phyloP scores from a whole-genome alignment of 2,329 filamentous ascomycete species.

The Cercospora brassicicola region DNA sequence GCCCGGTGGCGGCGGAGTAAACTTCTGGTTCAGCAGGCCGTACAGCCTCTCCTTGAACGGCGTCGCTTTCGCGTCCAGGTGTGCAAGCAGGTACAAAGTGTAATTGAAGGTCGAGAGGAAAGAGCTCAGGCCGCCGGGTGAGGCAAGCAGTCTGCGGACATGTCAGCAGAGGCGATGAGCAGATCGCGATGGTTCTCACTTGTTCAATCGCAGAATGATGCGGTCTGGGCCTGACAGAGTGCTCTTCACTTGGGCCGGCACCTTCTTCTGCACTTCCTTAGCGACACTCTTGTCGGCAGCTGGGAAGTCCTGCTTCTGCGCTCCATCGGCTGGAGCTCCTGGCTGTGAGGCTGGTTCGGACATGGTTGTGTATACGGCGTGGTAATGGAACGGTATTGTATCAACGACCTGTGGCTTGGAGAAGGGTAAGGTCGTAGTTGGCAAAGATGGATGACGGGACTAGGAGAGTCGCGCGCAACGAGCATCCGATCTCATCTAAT shows the following conservation, averaged over 20 bases:
- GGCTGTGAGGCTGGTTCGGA: conserved; percentile 41
- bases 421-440: not conserved
- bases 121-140: conserved; percentile 46
- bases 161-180: not conserved
- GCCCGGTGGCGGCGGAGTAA: conserved; percentile 24
- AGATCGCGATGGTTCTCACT: conserved; percentile 35
- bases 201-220: conserved; percentile 47
- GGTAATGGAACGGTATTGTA: not conserved
- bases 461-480: conserved; percentile 1
- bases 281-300: conserved; percentile 37
- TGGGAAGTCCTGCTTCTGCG: conserved; percentile 33
- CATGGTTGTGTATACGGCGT: conserved; percentile 31
- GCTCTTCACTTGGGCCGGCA: conserved; percentile 32
- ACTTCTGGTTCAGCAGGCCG: conserved; percentile 36
- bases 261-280: conserved; percentile 33
- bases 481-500: conserved; percentile 7
- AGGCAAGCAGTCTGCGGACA: conserved; percentile 44
- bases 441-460: not conserved
- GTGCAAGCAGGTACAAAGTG: conserved; percentile 48
- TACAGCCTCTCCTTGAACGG: conserved; percentile 40
- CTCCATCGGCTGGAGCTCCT: conserved; percentile 40
- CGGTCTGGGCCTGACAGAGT: conserved; percentile 41
- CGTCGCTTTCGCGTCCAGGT: conserved; percentile 44
- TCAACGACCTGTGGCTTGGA: not conserved
- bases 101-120: conserved; percentile 52